phyloP scores from a whole-genome alignment of 2,329 filamentous ascomycete species.

The Diaporthe aspalathi region DNA sequence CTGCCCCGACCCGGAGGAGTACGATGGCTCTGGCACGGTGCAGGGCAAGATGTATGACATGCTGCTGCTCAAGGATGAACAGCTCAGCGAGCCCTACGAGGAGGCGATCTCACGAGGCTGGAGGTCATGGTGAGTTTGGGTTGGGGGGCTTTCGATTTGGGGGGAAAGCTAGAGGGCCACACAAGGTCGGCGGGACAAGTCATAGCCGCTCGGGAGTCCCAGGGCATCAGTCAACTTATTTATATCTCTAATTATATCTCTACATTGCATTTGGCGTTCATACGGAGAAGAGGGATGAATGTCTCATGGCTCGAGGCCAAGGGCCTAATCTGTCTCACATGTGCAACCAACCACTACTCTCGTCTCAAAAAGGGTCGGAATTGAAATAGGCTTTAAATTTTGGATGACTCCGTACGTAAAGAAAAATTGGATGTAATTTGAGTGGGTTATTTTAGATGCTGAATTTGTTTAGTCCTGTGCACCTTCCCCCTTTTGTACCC shows the following conservation, averaged over 20 bases:
- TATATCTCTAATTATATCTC: not conserved
- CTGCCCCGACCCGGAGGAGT: slow-evolving; percentile 13
- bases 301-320: not conserved
- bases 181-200: not conserved
- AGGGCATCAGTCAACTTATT: not conserved
- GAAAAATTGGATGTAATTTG: too few species aligned
- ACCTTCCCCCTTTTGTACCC: too few species aligned
- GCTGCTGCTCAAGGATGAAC: slow-evolving; percentile 13
- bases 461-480: too few species aligned
- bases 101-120: not conserved
- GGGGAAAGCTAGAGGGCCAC: not conserved
- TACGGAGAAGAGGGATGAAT: not conserved
- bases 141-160: not conserved
- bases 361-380: too few species aligned
- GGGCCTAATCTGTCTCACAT: not conserved
- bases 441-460: too few species aligned
- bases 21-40: slow-evolving; percentile 14
- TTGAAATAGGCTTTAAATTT: too few species aligned
- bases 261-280: not conserved
- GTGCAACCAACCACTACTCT: too few species aligned
- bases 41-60: slow-evolving; percentile 20
- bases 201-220: not conserved
- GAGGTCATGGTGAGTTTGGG: slow-evolving; percentile 9
- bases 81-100: not conserved
- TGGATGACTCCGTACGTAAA: too few species aligned